These are phyloP conservation scores for Nemania sp. DNA, from an alignment of 2,329 filamentous ascomycete species.

Conservation along the genomic window DNA sequence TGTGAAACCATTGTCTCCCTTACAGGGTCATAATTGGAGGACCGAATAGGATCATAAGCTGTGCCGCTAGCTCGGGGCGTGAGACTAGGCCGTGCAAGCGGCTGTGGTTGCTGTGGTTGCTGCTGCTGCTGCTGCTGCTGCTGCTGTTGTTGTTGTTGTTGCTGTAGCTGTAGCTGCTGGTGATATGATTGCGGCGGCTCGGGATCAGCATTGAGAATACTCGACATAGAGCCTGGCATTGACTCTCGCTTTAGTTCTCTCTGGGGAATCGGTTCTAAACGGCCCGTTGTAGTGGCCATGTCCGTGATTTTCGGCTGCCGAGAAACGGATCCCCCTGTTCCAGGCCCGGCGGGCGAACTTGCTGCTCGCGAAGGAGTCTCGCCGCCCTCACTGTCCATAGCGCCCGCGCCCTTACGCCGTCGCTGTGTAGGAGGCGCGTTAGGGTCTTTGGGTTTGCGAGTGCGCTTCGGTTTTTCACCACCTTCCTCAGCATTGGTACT, in stretches of 20 bases:
- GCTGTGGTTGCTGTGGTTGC: constrained; percentile 52
- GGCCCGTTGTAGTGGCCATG: constrained; percentile 33
- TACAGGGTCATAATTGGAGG: constrained; percentile 68
- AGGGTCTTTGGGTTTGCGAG: constrained; percentile 62
- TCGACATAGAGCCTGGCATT: constrained; percentile 57
- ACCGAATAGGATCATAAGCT: constrained; percentile 87
- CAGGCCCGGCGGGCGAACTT: constrained; percentile 28
- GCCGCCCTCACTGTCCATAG: constrained; percentile 38
- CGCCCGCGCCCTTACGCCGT: constrained; percentile 55
- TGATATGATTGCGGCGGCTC: constrained; percentile 48
- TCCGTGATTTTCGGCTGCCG: constrained; percentile 49
- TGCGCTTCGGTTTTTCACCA: constrained; percentile 52
- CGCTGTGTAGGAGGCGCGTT: constrained; percentile 58
- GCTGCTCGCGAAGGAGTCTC: constrained; percentile 34
- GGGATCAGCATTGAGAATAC: constrained; percentile 59
- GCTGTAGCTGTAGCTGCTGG: constrained; percentile 51
- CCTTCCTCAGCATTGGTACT: constrained; percentile 45
- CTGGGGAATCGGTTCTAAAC: constrained; percentile 44
- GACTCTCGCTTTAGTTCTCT: constrained; percentile 57
- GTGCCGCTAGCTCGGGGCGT: constrained; percentile 70
- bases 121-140: constrained; percentile 52
- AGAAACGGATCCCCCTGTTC: constrained; percentile 32
- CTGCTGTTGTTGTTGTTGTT: constrained; percentile 48
- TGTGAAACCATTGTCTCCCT: constrained; percentile 62
- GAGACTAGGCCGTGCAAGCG: constrained; percentile 44